Evolutionary conservation across 495 filamentous ascomycete species (phyloP).

Genomic region (Penicillium bialowiezense): DNA sequence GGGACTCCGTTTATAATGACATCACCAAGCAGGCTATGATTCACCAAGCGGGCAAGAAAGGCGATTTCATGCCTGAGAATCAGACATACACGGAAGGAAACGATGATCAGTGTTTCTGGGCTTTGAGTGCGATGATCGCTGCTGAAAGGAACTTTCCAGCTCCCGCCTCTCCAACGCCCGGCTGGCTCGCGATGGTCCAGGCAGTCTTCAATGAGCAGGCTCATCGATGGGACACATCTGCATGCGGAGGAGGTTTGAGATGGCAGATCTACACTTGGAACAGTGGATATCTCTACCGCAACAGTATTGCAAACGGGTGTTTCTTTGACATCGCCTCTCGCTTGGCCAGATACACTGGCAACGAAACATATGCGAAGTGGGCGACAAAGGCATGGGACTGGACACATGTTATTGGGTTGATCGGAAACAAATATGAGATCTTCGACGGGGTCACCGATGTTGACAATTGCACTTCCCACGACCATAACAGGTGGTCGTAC

Average conservation of each 20-base stretch:
- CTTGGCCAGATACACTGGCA: constrained; percentile 68
- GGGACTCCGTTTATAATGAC: constrained; percentile 66
- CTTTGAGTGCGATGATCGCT: constrained; percentile 69
- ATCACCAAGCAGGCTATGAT: constrained; percentile 61
- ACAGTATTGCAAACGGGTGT: constrained; percentile 70
- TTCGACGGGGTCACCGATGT: constrained; percentile 58
- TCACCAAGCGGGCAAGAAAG: constrained; percentile 62
- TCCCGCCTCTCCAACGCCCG: constrained; percentile 48
- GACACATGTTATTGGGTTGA: constrained; percentile 54
- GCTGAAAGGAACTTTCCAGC: constrained; percentile 69
- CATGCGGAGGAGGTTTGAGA: constrained; percentile 64
- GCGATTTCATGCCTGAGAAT: constrained; percentile 73
- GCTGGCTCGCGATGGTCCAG: constrained; percentile 72
- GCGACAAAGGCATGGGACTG: constrained; percentile 69
- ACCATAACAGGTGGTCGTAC: constrained; percentile 14
- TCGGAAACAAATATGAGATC: constrained; percentile 54
- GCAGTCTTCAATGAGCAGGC: constrained; percentile 71
- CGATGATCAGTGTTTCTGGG: constrained; percentile 85
- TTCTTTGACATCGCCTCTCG: constrained; percentile 76
- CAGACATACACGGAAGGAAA: constrained; percentile 72
- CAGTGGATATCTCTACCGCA: constrained; percentile 73
- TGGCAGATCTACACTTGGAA: constrained; percentile 82
- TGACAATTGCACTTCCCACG: constrained; percentile 26
- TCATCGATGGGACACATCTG: constrained; percentile 61
- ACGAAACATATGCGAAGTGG: constrained; percentile 70